Conservation (phyloP, 306 rosid species). For the Betula pendula region DNA sequence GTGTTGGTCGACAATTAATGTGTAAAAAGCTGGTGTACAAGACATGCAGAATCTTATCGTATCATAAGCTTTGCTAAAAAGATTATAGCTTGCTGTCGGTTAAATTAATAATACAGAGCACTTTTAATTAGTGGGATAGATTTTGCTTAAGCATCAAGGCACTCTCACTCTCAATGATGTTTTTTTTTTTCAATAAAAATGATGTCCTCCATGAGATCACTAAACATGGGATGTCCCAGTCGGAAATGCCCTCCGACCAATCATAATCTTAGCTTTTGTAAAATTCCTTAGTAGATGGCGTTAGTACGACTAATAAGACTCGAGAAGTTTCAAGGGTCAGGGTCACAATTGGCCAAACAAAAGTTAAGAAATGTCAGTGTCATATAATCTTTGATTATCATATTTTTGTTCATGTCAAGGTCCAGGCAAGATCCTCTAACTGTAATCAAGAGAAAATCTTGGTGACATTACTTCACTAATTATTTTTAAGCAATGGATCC, state of each 20-base stretch:
- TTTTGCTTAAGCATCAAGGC: constrained; percentile 39
- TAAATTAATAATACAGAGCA: constrained; percentile 10
- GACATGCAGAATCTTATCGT: constrained; percentile 36
- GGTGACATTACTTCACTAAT: constrained; percentile 27
- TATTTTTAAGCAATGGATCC: not conserved
- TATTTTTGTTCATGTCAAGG: constrained; percentile 28
- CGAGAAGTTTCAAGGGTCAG: constrained; percentile 22
- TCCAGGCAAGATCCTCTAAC: constrained; percentile 35
- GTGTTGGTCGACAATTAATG: constrained; percentile 26
- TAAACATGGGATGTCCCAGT: constrained; percentile 37
- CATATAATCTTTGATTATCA: constrained; percentile 10
- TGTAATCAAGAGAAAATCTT: constrained; percentile 31
- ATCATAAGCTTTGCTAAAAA: too few species aligned
- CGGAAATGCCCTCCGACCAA: constrained; percentile 18
- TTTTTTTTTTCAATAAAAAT: constrained; percentile 22
- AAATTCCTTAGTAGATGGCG: not conserved
- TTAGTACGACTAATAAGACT: not conserved
- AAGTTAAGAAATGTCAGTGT: constrained; percentile 13
- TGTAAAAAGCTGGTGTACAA: constrained; percentile 17
- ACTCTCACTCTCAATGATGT: constrained; percentile 31
- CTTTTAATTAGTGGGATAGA: constrained; percentile 24
- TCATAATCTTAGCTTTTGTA: constrained; percentile 2
- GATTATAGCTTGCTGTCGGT: constrained; percentile 27
- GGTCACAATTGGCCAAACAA: constrained; percentile 10
- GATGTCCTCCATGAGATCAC: constrained; percentile 30